phyloP scores from a whole-genome alignment of 2,329 filamentous ascomycete genomes.

The Cladosporium sphaerospermum region DNA sequence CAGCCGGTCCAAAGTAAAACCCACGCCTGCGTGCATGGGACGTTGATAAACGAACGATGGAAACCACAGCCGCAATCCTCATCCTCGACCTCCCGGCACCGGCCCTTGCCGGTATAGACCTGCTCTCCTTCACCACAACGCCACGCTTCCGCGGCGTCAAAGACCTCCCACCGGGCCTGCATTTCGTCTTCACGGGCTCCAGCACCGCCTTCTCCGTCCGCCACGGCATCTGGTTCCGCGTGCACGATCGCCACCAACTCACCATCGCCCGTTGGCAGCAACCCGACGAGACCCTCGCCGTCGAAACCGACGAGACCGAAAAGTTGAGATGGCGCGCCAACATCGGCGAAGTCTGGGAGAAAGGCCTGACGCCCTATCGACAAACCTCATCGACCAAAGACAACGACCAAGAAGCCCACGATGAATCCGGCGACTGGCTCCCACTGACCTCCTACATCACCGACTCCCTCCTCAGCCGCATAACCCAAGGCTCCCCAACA shows the following conservation, averaged over 20 bases:
- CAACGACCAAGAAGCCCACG: constrained; percentile 26
- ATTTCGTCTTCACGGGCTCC: constrained; percentile 56
- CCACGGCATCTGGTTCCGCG: constrained; percentile 54
- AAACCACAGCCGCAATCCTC: constrained; percentile 27
- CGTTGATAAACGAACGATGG: not conserved
- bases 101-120: constrained; percentile 49
- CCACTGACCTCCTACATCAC: constrained; percentile 46
- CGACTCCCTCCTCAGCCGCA: constrained; percentile 43
- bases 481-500: constrained; percentile 41
- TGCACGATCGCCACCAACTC: constrained; percentile 32
- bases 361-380: constrained; percentile 44
- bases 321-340: constrained; percentile 49
- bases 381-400: constrained; percentile 30
- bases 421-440: constrained; percentile 49
- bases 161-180: constrained; percentile 51
- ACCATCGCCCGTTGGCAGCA: constrained; percentile 54
- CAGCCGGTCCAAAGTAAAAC: not conserved
- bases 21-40: not conserved
- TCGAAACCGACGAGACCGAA: constrained; percentile 37
- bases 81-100: constrained; percentile 40
- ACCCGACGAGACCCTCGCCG: constrained; percentile 40
- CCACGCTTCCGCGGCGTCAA: constrained; percentile 56
- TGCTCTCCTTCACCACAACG: constrained; percentile 57
- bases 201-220: constrained; percentile 54
- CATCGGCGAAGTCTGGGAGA: constrained; percentile 50